Conservation (phyloP, 2,329 filamentous ascomycete species). For the Verruconis gallopava region DNA sequence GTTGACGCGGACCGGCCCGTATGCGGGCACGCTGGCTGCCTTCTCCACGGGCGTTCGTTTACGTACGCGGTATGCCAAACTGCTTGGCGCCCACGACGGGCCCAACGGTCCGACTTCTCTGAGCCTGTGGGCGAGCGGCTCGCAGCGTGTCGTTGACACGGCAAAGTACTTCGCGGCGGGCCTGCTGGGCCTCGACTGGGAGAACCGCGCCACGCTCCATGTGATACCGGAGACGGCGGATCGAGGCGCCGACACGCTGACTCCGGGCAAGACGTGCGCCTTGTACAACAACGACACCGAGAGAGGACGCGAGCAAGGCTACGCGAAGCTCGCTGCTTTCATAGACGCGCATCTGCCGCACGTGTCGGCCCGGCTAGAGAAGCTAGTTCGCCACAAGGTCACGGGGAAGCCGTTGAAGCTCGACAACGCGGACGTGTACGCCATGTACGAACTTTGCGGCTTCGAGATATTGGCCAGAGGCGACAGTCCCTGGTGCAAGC, state of each 20-base stretch:
- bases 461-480: constrained; percentile 44
- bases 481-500: constrained; percentile 41
- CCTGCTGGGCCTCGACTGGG: constrained; percentile 37
- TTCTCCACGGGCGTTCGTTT: constrained; percentile 43
- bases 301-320: constrained; percentile 38
- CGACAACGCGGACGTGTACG: constrained; percentile 26
- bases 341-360: neutral
- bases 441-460: constrained; percentile 50
- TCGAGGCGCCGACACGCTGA: constrained; percentile 42
- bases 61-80: constrained; percentile 38
- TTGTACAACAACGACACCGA: constrained; percentile 25
- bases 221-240: constrained; percentile 40
- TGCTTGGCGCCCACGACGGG: constrained; percentile 26
- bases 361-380: neutral
- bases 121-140: constrained; percentile 43
- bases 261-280: constrained; percentile 37
- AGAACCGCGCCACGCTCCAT: constrained; percentile 29
- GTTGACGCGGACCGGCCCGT: constrained; percentile 42
- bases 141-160: constrained; percentile 41
- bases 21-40: constrained; percentile 40
- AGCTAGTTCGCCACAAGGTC: neutral
- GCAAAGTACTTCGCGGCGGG: constrained; percentile 42
- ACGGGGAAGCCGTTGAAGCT: neutral
- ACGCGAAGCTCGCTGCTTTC: constrained; percentile 34
- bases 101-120: constrained; percentile 20